phyloP scores from a whole-genome alignment of 495 filamentous ascomycete genomes.

The Trichoderma reesei region DNA sequence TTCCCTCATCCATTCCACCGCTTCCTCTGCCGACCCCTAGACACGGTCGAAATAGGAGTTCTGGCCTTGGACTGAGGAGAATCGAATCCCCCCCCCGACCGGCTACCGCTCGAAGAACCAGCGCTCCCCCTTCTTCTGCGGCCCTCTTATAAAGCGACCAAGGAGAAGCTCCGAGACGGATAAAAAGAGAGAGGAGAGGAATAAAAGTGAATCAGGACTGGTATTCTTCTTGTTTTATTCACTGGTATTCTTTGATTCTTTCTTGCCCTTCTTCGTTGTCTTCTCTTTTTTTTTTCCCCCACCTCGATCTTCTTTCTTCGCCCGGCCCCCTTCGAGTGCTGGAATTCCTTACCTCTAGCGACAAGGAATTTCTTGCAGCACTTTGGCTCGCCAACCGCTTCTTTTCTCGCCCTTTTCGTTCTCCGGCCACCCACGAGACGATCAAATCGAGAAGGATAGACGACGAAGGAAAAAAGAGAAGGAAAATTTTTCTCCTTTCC shows the following conservation, averaged over 20 bases:
- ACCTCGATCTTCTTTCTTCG: neutral
- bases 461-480: neutral
- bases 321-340: neutral
- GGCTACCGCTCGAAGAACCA: slow-evolving; percentile 22
- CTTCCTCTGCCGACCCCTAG: slow-evolving; percentile 29
- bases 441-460: slow-evolving; percentile 2
- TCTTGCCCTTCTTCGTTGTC: neutral
- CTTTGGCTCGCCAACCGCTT: slow-evolving; percentile 1
- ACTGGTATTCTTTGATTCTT: slow-evolving; percentile 8
- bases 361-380: slow-evolving; percentile 6
- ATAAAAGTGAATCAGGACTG: slow-evolving; percentile 10
- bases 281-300: neutral
- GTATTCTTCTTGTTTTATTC: slow-evolving; percentile 9
- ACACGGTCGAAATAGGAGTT: slow-evolving; percentile 18
- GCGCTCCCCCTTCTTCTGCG: slow-evolving; percentile 2
- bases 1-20: slow-evolving; percentile 36
- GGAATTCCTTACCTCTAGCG: slow-evolving; percentile 8
- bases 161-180: slow-evolving; percentile 10
- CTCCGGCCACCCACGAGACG: slow-evolving; percentile 2
- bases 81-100: slow-evolving; percentile 17
- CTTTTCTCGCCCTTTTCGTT: neutral
- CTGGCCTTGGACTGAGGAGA: slow-evolving; percentile 17
- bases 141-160: slow-evolving; percentile 5
- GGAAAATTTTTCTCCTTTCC: neutral
- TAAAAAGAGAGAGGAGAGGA: slow-evolving; percentile 10